phyloP scores from a whole-genome alignment of 495 filamentous ascomycete species.

The Hyphodiscus hymeniophilus region DNA sequence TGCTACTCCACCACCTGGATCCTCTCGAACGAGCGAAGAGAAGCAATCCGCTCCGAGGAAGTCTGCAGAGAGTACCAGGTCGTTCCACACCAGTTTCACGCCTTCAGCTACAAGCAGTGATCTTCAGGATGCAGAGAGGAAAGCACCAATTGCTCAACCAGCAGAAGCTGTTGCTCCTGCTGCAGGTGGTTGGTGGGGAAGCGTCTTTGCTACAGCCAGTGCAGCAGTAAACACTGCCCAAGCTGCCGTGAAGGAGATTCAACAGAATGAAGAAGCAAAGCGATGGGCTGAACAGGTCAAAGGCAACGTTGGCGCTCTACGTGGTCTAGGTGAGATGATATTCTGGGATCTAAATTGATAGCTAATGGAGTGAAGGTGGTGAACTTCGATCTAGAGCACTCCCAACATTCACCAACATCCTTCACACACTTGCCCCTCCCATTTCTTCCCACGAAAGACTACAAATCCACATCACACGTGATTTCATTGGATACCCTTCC shows the following conservation, averaged over 20 bases:
- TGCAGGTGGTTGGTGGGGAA: constrained; percentile 68
- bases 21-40: constrained; percentile 50
- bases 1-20: constrained; percentile 41
- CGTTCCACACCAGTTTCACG: constrained; percentile 52
- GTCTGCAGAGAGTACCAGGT: constrained; percentile 65
- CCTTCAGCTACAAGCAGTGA: constrained; percentile 43
- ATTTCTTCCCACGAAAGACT: constrained; percentile 97
- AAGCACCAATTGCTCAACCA: constrained; percentile 20
- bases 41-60: constrained; percentile 48
- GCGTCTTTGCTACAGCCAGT: constrained; percentile 61
- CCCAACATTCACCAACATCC: constrained; percentile 88
- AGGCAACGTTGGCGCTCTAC: constrained; percentile 79
- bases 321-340: constrained; percentile 60
- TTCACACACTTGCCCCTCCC: constrained; percentile 90
- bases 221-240: constrained; percentile 94
- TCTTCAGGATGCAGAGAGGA: constrained; percentile 40
- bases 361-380: constrained; percentile 50
- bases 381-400: constrained; percentile 84
- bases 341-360: neutral
- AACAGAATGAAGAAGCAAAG: constrained; percentile 92
- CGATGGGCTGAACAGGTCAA: constrained; percentile 92
- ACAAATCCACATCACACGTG: constrained; percentile 95
- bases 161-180: constrained; percentile 12
- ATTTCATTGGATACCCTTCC: constrained; percentile 86
- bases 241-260: constrained; percentile 86